Percentiles rank a stretch among this genome's conserved stretches.
These are phyloP conservation scores for Canariomyces notabilis DNA, from an alignment of 2,329 filamentous ascomycete species.

Conservation along the genomic window DNA sequence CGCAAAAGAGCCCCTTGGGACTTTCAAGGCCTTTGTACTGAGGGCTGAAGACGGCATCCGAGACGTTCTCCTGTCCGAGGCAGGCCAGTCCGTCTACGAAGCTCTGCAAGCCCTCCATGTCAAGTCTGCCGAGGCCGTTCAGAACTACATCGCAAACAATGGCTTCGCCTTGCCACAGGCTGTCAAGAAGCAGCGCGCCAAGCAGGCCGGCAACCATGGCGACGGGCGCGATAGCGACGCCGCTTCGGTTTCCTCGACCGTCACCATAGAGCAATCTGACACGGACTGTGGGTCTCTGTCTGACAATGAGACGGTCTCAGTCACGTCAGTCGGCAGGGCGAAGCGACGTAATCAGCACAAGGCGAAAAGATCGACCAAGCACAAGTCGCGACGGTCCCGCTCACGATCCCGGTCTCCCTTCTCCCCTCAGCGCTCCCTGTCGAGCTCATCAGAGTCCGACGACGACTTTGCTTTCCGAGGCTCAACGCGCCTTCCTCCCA, in stretches of 20 bases:
- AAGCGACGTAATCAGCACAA: slow-evolving; percentile 9
- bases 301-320: slow-evolving; percentile 21
- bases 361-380: slow-evolving; percentile 8
- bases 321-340: slow-evolving; percentile 8
- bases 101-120: slow-evolving; percentile 36
- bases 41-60: slow-evolving; percentile 24
- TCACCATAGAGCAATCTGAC: slow-evolving; percentile 13
- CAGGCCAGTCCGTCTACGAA: slow-evolving; percentile 27
- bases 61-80: slow-evolving; percentile 30
- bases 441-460: slow-evolving; percentile 6
- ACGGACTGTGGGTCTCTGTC: slow-evolving; percentile 19
- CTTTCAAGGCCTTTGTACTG: slow-evolving; percentile 26
- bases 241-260: slow-evolving; percentile 13
- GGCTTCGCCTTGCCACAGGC: slow-evolving; percentile 28
- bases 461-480: not conserved
- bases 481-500: not conserved
- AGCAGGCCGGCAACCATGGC: slow-evolving; percentile 1
- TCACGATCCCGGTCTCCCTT: slow-evolving; percentile 19
- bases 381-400: slow-evolving; percentile 10
- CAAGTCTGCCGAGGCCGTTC: slow-evolving; percentile 36
- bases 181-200: slow-evolving; percentile 9
- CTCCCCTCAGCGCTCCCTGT: slow-evolving; percentile 4
- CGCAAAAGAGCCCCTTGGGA: slow-evolving; percentile 25
- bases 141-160: slow-evolving; percentile 29
- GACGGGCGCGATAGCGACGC: slow-evolving; percentile 18